phyloP scores from a whole-genome alignment of 257 asterid species.

The Solanum chmielewskii region DNA sequence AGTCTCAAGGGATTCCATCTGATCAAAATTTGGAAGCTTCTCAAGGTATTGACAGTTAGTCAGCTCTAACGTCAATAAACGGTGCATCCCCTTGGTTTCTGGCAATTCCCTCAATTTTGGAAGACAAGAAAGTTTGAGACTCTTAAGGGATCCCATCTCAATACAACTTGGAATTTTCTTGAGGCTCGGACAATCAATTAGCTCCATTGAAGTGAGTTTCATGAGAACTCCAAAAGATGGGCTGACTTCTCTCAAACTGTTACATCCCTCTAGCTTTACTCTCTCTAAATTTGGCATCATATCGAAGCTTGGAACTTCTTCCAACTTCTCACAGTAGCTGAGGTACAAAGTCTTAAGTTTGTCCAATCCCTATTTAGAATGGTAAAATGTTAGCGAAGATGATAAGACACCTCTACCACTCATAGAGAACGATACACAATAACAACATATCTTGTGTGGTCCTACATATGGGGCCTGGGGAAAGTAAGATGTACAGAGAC shows the following conservation, averaged over 20 bases:
- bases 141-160: neutral
- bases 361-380: neutral
- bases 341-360: neutral
- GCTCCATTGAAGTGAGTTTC: neutral
- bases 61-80: neutral
- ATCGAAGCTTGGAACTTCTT: neutral
- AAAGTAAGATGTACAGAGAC: neutral
- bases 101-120: neutral
- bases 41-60: neutral
- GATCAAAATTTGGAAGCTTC: neutral
- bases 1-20: neutral
- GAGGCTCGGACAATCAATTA: neutral
- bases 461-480: neutral
- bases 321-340: neutral
- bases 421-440: neutral
- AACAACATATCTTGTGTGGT: neutral
- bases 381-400: neutral
- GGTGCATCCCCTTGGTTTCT: neutral
- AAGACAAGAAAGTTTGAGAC: neutral
- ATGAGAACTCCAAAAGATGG: neutral
- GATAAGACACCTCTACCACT: neutral
- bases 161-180: neutral
- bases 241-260: neutral
- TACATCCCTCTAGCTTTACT: neutral
- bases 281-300: conserved; percentile 2